Evolutionary conservation across 768 basidiomycete genomes (phyloP).

Genomic region (Pilatotrama ljubarskyi): DNA sequence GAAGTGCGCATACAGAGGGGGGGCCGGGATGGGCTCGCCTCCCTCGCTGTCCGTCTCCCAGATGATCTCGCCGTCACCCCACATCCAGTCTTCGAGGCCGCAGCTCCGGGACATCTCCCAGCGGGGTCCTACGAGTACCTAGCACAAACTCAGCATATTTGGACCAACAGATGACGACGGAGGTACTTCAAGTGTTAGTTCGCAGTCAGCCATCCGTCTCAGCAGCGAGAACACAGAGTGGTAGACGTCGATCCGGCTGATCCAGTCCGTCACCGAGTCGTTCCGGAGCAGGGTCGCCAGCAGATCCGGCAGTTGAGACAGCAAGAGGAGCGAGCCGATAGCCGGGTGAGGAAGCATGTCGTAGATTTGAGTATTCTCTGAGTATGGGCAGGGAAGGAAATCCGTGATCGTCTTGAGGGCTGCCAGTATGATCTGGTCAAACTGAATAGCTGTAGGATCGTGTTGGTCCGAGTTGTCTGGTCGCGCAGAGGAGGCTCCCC

Average conservation of each 20-base stretch:
- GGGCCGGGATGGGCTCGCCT: constrained; percentile 33
- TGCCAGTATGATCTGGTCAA: constrained; percentile 43
- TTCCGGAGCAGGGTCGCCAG: constrained; percentile 51
- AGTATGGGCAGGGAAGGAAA: constrained; percentile 49
- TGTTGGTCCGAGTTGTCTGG: not conserved
- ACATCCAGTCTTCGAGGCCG: constrained; percentile 52
- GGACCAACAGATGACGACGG: not conserved
- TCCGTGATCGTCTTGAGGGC: constrained; percentile 40
- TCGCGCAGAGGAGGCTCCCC: too few species aligned
- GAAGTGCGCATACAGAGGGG: constrained; percentile 52
- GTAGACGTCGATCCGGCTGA: constrained; percentile 45
- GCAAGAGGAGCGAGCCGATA: constrained; percentile 41
- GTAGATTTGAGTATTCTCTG: constrained; percentile 42
- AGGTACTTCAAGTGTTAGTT: constrained; percentile 42
- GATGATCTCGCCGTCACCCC: constrained; percentile 41
- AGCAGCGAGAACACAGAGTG: constrained; percentile 49
- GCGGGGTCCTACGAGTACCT: constrained; percentile 42
- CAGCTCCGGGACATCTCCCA: constrained; percentile 40
- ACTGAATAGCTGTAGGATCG: constrained; percentile 31
- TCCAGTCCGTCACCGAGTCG: constrained; percentile 58
- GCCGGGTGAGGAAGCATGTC: constrained; percentile 52
- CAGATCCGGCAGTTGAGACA: constrained; percentile 49
- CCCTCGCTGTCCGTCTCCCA: constrained; percentile 37
- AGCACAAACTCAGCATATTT: not conserved
- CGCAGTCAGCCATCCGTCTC: constrained; percentile 50